phyloP scores from a whole-genome alignment of 345 rosid species.

The Leavenworthia alabamica region DNA sequence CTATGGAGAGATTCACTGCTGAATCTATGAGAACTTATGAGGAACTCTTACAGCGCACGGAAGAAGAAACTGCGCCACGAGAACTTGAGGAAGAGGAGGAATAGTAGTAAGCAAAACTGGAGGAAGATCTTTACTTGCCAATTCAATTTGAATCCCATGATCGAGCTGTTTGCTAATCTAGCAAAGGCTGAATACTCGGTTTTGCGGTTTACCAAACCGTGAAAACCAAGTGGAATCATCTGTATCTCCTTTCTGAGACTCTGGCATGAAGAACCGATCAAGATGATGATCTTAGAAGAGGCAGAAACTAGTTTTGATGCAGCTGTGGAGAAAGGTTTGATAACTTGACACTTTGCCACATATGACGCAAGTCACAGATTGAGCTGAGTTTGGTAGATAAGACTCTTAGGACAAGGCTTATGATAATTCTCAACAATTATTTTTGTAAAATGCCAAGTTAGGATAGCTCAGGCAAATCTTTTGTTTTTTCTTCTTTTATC shows the following conservation, averaged over 20 bases:
- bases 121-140: slow-evolving; percentile 12
- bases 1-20: slow-evolving; percentile 77
- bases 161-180: slow-evolving; percentile 15
- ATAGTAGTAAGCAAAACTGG: neutral
- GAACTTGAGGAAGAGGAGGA: slow-evolving; percentile 40
- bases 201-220: neutral
- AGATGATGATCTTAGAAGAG: neutral
- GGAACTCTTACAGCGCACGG: slow-evolving; percentile 67
- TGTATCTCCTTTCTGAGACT: neutral
- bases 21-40: slow-evolving; percentile 63
- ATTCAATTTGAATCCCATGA: neutral
- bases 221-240: neutral
- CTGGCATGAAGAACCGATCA: neutral
- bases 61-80: slow-evolving; percentile 52
- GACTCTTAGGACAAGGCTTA: slow-evolving; percentile 10
- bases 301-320: slow-evolving; percentile 6
- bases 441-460: slow-evolving; percentile 22
- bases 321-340: slow-evolving; percentile 6
- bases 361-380: slow-evolving; percentile 13
- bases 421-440: slow-evolving; percentile 12
- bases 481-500: neutral
- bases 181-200: slow-evolving; percentile 3
- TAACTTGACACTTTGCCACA: neutral
- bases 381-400: slow-evolving; percentile 21
- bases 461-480: slow-evolving; percentile 9